A percentile compares a stretch with the other conserved stretches of the same genome.
Evolutionary conservation across 768 basidiomycete genomes (phyloP).

Genomic region (Asterophora parasitica): DNA sequence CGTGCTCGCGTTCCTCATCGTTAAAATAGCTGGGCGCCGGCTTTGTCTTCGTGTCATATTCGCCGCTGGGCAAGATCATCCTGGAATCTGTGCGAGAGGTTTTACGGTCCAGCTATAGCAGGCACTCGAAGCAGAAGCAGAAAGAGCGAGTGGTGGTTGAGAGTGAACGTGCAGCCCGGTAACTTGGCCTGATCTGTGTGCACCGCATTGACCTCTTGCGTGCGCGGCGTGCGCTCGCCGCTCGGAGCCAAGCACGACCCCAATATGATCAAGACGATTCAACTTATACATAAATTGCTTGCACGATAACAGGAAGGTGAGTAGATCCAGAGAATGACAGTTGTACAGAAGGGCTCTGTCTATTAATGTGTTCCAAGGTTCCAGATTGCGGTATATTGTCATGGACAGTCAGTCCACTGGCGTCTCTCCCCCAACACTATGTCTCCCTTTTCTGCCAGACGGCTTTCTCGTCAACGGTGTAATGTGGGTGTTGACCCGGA

Average conservation of each 20-base stretch:
- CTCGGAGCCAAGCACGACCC: not conserved
- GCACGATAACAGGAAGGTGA: not conserved
- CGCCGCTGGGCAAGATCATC: constrained; percentile 13
- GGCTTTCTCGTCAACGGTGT: constrained; percentile 68
- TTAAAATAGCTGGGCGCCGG: constrained; percentile 5
- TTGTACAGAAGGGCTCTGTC: constrained; percentile 10
- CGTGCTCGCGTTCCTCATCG: not conserved
- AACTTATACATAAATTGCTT: not conserved
- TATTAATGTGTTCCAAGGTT: not conserved
- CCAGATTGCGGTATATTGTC: constrained; percentile 12
- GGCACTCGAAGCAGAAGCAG: not conserved
- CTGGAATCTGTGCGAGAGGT: not conserved
- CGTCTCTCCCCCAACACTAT: constrained; percentile 43
- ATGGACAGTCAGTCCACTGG: constrained; percentile 27
- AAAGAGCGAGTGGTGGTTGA: not conserved
- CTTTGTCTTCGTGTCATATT: constrained; percentile 10
- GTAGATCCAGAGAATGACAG: constrained; percentile 5
- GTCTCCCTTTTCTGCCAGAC: constrained; percentile 50
- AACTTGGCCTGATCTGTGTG: too few species aligned
- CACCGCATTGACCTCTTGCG: too few species aligned
- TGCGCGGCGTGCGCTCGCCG: not conserved
- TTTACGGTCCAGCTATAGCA: not conserved
- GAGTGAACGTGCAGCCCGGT: not conserved
- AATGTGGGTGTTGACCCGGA: constrained; percentile 36
- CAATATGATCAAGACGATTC: constrained; percentile 1